A percentile compares a stretch with the other conserved stretches of the same genome.
Evolutionary conservation across 2,329 filamentous ascomycete species (phyloP).

Genomic region (Hypoxylon rubiginosum): DNA sequence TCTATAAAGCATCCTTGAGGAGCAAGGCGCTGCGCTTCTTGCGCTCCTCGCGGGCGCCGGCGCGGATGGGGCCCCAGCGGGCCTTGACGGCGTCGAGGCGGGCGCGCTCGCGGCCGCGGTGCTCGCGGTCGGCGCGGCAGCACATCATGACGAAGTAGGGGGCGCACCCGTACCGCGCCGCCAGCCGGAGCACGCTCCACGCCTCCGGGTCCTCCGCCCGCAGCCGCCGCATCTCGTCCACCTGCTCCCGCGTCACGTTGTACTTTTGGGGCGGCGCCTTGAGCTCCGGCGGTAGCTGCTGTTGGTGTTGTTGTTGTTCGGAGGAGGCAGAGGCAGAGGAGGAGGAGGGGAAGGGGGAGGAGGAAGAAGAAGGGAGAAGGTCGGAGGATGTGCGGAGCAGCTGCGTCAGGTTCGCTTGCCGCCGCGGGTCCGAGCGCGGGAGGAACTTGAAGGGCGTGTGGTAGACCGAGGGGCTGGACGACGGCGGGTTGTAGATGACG

Average conservation of each 20-base stretch:
- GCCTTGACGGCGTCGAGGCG: constrained; percentile 63
- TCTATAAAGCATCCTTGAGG: constrained; percentile 64
- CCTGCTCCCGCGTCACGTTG: constrained; percentile 67
- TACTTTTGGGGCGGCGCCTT: constrained; percentile 52
- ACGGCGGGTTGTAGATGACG: constrained; percentile 71
- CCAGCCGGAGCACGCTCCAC: constrained; percentile 68
- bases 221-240: constrained; percentile 71
- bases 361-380: constrained; percentile 34
- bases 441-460: constrained; percentile 78
- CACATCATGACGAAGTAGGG: constrained; percentile 71
- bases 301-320: not conserved
- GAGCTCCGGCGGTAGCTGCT: constrained; percentile 25
- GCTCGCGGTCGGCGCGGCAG: constrained; percentile 62
- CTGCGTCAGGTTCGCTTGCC: constrained; percentile 61
- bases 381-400: constrained; percentile 56
- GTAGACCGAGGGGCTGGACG: constrained; percentile 67
- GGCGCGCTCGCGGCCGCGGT: constrained; percentile 61
- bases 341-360: constrained; percentile 29
- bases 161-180: constrained; percentile 68
- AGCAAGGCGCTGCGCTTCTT: constrained; percentile 67
- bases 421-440: constrained; percentile 68
- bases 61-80: constrained; percentile 70
- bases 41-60: constrained; percentile 68
- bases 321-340: too few species aligned
- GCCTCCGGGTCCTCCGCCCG: constrained; percentile 65